Conservation (phyloP, 768 basidiomycete genomes). For the Suillus occidentalis region DNA sequence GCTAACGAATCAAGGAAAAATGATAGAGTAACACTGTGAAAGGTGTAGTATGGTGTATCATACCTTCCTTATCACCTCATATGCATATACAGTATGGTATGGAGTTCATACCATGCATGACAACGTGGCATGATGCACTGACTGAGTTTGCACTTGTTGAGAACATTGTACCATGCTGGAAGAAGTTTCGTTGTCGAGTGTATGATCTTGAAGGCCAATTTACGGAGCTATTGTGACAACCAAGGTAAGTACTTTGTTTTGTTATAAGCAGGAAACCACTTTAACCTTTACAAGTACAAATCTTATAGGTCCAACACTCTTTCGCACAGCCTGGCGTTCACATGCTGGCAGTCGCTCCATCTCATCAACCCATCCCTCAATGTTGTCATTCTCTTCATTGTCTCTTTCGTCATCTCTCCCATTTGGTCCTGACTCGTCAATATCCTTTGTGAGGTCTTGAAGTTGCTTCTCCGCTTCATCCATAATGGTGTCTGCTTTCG, state of each 20-base stretch:
- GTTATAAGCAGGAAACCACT: not conserved
- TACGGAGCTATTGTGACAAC: slow-evolving; percentile 17
- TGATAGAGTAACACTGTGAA: no score
- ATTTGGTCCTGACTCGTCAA: not conserved
- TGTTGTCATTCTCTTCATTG: slow-evolving; percentile 2
- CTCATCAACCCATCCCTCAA: slow-evolving; percentile 20
- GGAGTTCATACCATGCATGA: no score
- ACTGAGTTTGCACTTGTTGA: not conserved
- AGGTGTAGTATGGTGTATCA: no score
- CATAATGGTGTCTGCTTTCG: not conserved
- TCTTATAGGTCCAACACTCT: not conserved
- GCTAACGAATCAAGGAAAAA: no score
- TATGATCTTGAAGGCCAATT: slow-evolving; percentile 22
- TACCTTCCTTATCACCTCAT: no score
- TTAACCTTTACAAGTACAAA: slow-evolving; percentile 8
- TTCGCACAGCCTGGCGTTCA: slow-evolving; percentile 19
- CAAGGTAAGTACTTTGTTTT: not conserved
- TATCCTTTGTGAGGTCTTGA: not conserved
- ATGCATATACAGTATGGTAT: no score
- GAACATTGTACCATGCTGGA: slow-evolving; percentile 18
- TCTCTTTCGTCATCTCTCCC: not conserved
- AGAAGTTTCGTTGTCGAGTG: slow-evolving; percentile 21
- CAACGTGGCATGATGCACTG: slow-evolving; percentile 15
- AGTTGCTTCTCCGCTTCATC: not conserved
- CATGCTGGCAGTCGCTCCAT: slow-evolving; percentile 12